Base-by-base conservation (phyloP, 1,284 basidiomycete genomes). In the Microbotryomycetes sp. region DNA sequence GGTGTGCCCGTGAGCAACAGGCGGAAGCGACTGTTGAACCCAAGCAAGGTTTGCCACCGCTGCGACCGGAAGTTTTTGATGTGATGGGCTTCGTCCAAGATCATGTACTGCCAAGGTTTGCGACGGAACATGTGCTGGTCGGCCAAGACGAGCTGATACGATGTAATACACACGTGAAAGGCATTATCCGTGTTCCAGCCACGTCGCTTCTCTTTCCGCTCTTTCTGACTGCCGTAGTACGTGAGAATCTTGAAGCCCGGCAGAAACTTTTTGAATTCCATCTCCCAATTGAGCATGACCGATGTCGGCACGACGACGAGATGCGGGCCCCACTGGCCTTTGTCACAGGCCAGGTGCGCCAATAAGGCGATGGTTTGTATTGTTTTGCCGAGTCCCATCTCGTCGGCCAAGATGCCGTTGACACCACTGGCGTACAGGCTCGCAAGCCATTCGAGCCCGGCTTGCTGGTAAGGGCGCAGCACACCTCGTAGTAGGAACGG, bases 51-150 rank as follows among this genome's bases (percentile, higher is more conserved):
- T 73, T 92, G 91, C 93, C 93, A 97, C 52, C 93, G 83, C 75
- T 97, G 91, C 1, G 88, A 91, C 68, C 87, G 87, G 78, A 96
- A 97, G 77, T 97, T 97, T 78, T 97, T 97, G 84, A 97, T 96
- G 84, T 97, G 94, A 73, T 97, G 92, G 7, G 92, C 93, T 77
- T 97, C 93, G 75, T 96, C 92, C 13, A 97, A 82, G 65, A 97
- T 86, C 85, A 97, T 89, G 73, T 97, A 97, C 73, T 91, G 90
- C 93, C 93, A 97, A 52, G 85, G 81, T 76, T 94, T 96, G 56
- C 93, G 86, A 70, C 92, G 91, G 79, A 97, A 93, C 52, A 96
- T 89, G 74, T 91, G 86, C 66, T 91, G 88, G 74, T 97, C 93
- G 52, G 89, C 85, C 66, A 91, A 87, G 30, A 91, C 90, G 45